Evolutionary conservation across 108 stramenopile genomes (phyloP), one percentile per base, ranked within the genome.

Genomic region (Licmophora abbreviata): DNA sequence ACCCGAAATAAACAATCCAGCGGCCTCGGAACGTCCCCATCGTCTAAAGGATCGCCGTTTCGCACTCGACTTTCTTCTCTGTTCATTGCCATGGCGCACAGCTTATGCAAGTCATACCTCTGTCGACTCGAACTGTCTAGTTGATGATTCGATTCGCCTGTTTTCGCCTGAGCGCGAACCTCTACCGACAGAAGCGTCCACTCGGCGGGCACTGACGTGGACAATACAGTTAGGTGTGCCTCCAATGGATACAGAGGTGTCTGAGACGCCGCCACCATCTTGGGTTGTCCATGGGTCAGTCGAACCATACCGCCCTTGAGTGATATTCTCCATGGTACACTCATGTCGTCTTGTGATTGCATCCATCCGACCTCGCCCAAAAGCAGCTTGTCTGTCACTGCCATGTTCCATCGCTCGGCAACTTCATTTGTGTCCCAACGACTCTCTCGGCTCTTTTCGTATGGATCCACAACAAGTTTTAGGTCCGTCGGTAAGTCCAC

Each of bases 131-230:
- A 70, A 44, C 79, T 72, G 3, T 64, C 74, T 20, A 92, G 44
- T 63, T 88, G 90, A 71, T 92, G 86, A 64, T 85, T 81, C 33
- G 81, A 85, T 60, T 92, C 85, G 25, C 90, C 90, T 8, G 90
- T 92, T 55, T 86, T 88, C 21, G 85, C 81, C 38, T 69, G 61
- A 23, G 74, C 84, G 33, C 68, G 66, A 8, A 82, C 78, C 22
- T 79, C 79, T 0, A 92, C 38, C 15, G 70, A 76, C 8, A 92
- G 66, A 18, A 92, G 68, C 34, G 82, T 88, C 90, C 90, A 88
- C 14, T 76, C 54, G 1, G 84, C 59, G 15, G 48, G 40, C 29
- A 51, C 8, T 4, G 43, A 46, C 63, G 59, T 69, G 51, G 72
- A 76, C 4, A 92, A 51, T 7, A 92, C 73, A 9, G 90, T 85